These are phyloP conservation scores for Venturia carpophila DNA, from an alignment of 2,329 filamentous ascomycete species.

Conservation along the genomic window DNA sequence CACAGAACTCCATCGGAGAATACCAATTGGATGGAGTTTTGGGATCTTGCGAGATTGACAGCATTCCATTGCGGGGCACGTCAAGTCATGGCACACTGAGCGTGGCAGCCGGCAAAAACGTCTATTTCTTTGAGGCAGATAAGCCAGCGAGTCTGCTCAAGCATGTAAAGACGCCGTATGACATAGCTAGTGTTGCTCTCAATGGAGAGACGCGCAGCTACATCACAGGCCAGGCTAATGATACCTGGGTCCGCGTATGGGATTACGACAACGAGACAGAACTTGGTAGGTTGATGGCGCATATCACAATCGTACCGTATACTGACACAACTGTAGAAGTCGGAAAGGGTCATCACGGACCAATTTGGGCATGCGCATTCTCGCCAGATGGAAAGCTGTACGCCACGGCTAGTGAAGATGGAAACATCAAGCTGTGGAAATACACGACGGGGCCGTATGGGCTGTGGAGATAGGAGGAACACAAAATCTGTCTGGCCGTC, in stretches of 20 bases:
- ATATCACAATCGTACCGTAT: constrained; percentile 22
- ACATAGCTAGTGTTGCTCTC: constrained; percentile 83
- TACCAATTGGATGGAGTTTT: constrained; percentile 76
- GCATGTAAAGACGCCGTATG: constrained; percentile 69
- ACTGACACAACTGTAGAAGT: constrained; percentile 52
- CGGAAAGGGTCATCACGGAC: constrained; percentile 93
- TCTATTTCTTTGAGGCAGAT: constrained; percentile 81
- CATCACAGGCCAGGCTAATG: constrained; percentile 81
- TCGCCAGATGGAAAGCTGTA: constrained; percentile 94
- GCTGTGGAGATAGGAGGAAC: constrained; percentile 47
- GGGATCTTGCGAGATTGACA: constrained; percentile 74
- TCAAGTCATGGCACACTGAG: constrained; percentile 59
- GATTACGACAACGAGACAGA: constrained; percentile 77
- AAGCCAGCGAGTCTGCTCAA: constrained; percentile 66
- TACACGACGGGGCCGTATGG: constrained; percentile 58
- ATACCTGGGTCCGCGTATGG: constrained; percentile 96
- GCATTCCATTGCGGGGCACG: constrained; percentile 27
- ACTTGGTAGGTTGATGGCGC: constrained; percentile 45
- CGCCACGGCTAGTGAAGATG: constrained; percentile 92
- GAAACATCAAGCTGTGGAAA: constrained; percentile 89
- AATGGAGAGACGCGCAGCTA: constrained; percentile 75
- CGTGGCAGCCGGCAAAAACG: constrained; percentile 87
- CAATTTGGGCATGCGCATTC: constrained; percentile 93
- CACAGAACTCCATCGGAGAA: constrained; percentile 65
- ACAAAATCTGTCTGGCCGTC: too few species aligned